Conservation (phyloP, 176 grass and related monocot species). For the Olyra latifolia region DNA sequence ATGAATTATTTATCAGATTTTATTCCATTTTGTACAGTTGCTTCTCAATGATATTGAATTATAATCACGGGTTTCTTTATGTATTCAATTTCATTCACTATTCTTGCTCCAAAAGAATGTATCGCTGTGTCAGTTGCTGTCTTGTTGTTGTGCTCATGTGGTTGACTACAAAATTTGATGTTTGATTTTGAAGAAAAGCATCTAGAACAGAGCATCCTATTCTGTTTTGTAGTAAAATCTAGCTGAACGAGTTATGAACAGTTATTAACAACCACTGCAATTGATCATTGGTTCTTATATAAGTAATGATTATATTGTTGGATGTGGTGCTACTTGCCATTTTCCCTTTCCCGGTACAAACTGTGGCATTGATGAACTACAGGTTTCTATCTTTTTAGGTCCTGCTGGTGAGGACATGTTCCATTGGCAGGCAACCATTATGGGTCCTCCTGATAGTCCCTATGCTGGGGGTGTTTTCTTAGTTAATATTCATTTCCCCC, state of each 20-base stretch:
- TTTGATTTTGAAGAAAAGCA: slow-evolving; percentile 28
- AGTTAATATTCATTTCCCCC: slow-evolving; percentile 62
- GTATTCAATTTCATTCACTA: neutral
- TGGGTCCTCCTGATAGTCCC: slow-evolving; percentile 62
- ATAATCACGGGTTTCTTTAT: slow-evolving; percentile 19
- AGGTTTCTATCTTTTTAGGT: slow-evolving; percentile 40
- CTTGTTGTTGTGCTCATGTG: neutral
- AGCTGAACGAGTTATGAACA: neutral
- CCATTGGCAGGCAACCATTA: slow-evolving; percentile 67
- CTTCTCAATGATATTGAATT: neutral
- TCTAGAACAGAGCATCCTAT: neutral
- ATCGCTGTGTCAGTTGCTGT: neutral
- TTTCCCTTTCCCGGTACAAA: neutral
- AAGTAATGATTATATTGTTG: neutral
- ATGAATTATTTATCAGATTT: neutral
- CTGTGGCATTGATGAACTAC: slow-evolving; percentile 13
- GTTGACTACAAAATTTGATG: slow-evolving; percentile 13
- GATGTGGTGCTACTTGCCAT: neutral
- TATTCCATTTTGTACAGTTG: slow-evolving; percentile 2
- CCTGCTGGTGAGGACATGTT: slow-evolving; percentile 71
- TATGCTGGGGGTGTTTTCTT: slow-evolving; percentile 65
- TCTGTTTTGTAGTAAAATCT: neutral
- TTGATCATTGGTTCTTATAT: neutral
- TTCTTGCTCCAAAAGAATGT: neutral
- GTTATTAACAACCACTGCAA: neutral